Evolutionary conservation across 176 grass and related monocot species (phyloP).

Genomic region (Aegilops sharonensis): DNA sequence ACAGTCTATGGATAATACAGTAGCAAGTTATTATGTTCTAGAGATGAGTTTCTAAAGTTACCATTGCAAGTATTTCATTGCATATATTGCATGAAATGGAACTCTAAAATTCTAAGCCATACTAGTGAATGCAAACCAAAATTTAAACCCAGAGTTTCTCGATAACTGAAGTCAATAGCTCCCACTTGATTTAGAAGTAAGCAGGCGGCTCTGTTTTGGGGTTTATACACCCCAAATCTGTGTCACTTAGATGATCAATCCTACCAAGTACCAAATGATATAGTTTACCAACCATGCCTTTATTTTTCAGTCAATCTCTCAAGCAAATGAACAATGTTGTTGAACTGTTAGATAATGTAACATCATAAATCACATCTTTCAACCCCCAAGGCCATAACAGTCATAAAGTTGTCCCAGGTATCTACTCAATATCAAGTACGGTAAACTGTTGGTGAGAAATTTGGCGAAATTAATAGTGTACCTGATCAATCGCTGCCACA

Average conservation of each 20-base stretch:
- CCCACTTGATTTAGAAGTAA: not conserved
- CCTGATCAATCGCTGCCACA: conserved; percentile 97
- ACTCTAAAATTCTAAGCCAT: not conserved
- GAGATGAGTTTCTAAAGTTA: not conserved
- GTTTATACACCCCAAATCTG: not conserved
- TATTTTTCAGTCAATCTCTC: not conserved
- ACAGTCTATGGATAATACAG: not conserved
- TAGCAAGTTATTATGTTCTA: not conserved
- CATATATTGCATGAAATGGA: not conserved
- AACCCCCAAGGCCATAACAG: not conserved
- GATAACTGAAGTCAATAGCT: not conserved
- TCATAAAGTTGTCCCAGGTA: not conserved
- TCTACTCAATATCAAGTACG: not conserved
- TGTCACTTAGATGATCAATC: not conserved
- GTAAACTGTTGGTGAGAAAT: not conserved
- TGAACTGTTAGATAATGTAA: not conserved
- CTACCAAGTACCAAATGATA: not conserved
- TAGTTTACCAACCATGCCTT: not conserved
- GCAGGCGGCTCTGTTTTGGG: not conserved
- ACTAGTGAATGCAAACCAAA: not conserved
- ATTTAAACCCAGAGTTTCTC: not conserved
- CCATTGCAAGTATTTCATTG: not conserved
- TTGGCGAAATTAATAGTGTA: conserved; percentile 21
- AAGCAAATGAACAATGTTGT: not conserved
- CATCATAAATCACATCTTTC: not conserved